Evolutionary conservation across 2,329 filamentous ascomycete genomes (phyloP).

Genomic region (Colletotrichum aenigma): DNA sequence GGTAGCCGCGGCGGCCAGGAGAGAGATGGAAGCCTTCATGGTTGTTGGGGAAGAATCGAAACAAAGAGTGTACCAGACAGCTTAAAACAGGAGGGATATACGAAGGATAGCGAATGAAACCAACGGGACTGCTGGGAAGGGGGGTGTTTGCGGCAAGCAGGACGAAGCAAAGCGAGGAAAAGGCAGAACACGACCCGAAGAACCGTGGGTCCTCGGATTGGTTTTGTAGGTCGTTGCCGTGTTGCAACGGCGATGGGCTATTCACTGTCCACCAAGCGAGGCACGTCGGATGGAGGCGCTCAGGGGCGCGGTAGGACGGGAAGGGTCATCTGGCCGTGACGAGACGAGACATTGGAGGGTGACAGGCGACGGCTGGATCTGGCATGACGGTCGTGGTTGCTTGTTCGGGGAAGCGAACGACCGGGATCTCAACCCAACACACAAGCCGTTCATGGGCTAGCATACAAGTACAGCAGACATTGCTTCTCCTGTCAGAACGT

Average conservation of each 20-base stretch:
- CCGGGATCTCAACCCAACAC: not conserved
- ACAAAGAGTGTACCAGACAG: slow-evolving; percentile 7
- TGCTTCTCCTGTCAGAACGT: not conserved
- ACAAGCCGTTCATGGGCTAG: not conserved
- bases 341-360: not conserved
- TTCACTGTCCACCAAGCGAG: not conserved
- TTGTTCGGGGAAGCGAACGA: not conserved
- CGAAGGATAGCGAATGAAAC: not conserved
- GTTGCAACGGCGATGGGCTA: not conserved
- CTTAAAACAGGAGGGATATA: not conserved
- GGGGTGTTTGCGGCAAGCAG: not conserved
- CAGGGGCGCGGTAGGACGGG: not conserved
- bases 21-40: slow-evolving; percentile 10
- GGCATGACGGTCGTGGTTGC: not conserved
- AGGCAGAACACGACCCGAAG: not conserved
- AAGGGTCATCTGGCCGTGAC: not conserved
- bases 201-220: not conserved
- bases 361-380: not conserved
- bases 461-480: not conserved
- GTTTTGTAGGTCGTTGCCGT: not conserved
- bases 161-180: not conserved
- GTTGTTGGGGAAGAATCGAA: not conserved
- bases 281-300: not conserved
- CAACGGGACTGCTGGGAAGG: not conserved
- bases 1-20: slow-evolving; percentile 1